Evolutionary conservation across 2,329 filamentous ascomycete species (phyloP).

Genomic region (Diaporthe aspalathi): DNA sequence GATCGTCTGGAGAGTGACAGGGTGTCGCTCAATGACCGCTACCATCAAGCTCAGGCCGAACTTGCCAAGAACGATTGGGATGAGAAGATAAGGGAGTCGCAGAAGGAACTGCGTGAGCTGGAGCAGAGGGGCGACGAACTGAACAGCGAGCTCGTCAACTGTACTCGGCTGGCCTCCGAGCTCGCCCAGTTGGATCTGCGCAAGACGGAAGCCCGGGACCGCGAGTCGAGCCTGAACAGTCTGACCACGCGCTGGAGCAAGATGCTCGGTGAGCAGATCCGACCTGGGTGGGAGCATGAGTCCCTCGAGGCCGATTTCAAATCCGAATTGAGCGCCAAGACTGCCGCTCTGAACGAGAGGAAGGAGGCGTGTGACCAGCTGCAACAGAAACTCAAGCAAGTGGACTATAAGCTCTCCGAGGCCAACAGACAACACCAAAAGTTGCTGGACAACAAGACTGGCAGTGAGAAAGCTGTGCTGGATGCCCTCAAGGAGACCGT

Average conservation of each 20-base stretch:
- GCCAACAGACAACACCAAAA: conserved; percentile 72
- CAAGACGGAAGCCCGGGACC: conserved; percentile 81
- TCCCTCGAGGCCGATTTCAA: conserved; percentile 80
- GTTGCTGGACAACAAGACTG: conserved; percentile 71
- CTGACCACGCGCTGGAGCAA: conserved; percentile 79
- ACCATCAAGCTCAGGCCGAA: conserved; percentile 72
- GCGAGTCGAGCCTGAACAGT: conserved; percentile 80
- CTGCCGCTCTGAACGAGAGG: conserved; percentile 68
- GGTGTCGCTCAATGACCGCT: conserved; percentile 72
- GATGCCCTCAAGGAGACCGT: conserved; percentile 59
- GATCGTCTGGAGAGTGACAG: conserved; percentile 80
- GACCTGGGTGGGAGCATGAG: conserved; percentile 73
- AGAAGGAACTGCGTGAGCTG: conserved; percentile 72
- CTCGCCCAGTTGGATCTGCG: conserved; percentile 86
- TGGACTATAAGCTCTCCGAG: conserved; percentile 78
- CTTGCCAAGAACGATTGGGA: conserved; percentile 77
- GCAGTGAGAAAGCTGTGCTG: conserved; percentile 68
- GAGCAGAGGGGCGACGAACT: conserved; percentile 80
- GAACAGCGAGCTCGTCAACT: conserved; percentile 84
- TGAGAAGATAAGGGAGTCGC: conserved; percentile 73
- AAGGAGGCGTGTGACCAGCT: conserved; percentile 77
- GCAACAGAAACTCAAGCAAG: conserved; percentile 78
- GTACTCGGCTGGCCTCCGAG: conserved; percentile 82
- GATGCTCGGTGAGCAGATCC: conserved; percentile 74
- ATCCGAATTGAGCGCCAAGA: conserved; percentile 67